Conservation (phyloP, 345 rosid genomes). For the Eutrema yunnanense region DNA sequence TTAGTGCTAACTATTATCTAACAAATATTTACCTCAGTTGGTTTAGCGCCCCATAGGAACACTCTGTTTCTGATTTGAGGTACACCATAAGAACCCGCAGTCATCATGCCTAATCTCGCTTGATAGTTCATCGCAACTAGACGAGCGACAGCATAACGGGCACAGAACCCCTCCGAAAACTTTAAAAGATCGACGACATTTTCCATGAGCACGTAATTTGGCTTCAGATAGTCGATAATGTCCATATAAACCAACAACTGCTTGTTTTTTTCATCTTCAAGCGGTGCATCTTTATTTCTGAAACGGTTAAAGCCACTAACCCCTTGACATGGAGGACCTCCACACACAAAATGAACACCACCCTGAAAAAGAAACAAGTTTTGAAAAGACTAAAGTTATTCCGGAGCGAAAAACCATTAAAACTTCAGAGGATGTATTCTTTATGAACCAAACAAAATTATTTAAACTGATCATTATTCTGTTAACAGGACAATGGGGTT, state of each 20-base stretch:
- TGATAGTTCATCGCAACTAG: conserved; percentile 45
- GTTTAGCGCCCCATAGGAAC: conserved; percentile 47
- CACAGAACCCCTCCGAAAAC: conserved; percentile 35
- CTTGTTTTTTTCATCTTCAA: conserved; percentile 30
- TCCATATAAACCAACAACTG: conserved; percentile 34
- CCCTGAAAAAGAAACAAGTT: conserved; percentile 24
- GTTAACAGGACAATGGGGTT: not conserved
- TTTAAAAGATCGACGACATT: conserved; percentile 43
- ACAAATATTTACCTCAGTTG: conserved; percentile 28
- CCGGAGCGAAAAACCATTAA: not conserved
- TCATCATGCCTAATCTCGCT: conserved; percentile 40
- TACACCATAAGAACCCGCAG: conserved; percentile 43
- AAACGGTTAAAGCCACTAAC: conserved; percentile 38
- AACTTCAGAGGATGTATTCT: not conserved
- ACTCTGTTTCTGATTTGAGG: conserved; percentile 39
- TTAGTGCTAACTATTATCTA: not conserved
- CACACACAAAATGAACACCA: conserved; percentile 32
- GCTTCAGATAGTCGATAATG: conserved; percentile 36
- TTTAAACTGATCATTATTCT: not conserved
- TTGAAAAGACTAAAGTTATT: not conserved
- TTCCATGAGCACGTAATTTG: conserved; percentile 48
- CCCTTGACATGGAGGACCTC: conserved; percentile 47
- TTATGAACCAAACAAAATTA: not conserved
- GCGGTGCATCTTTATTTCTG: conserved; percentile 28
- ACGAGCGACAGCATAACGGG: conserved; percentile 39